A percentile compares a stretch with the other conserved stretches of the same genome.
phyloP scores from a whole-genome alignment of 2,329 filamentous ascomycete species.

The Pyrenochaeta sp. region DNA sequence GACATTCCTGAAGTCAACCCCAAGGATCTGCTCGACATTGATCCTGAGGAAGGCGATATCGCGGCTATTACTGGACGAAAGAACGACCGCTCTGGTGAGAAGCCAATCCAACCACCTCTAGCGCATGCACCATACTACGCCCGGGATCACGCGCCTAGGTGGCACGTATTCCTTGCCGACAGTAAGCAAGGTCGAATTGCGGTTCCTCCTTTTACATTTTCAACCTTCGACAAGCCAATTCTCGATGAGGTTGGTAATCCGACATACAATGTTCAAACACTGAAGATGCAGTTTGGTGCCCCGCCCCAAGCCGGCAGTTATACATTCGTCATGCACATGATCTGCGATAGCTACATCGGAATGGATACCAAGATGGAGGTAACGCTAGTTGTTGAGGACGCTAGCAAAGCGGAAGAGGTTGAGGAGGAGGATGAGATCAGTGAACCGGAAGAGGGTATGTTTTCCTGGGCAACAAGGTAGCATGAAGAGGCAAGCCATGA shows the following conservation, averaged over 20 bases:
- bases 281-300: slow-evolving; percentile 97
- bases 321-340: slow-evolving; percentile 90
- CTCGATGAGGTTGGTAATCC: slow-evolving; percentile 82
- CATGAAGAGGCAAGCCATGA: neutral
- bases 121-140: slow-evolving; percentile 90
- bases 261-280: slow-evolving; percentile 92
- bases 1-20: slow-evolving; percentile 78
- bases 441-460: slow-evolving; percentile 95
- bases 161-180: slow-evolving; percentile 95
- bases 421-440: slow-evolving; percentile 93
- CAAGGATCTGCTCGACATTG: slow-evolving; percentile 85
- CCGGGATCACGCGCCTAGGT: slow-evolving; percentile 86
- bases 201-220: slow-evolving; percentile 95
- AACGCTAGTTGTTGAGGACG: slow-evolving; percentile 86
- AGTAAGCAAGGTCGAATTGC: slow-evolving; percentile 95
- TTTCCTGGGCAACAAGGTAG: neutral
- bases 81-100: slow-evolving; percentile 71
- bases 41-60: slow-evolving; percentile 91
- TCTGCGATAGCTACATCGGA: slow-evolving; percentile 95
- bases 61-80: slow-evolving; percentile 81
- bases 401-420: slow-evolving; percentile 81
- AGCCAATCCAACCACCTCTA: slow-evolving; percentile 79
- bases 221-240: slow-evolving; percentile 87
- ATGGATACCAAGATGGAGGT: slow-evolving; percentile 94
- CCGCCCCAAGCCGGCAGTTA: slow-evolving; percentile 92